Percentiles rank a stretch among this genome's conserved stretches.
These are phyloP conservation scores for Skeletonema costatum DNA, from an alignment of 108 stramenopile species.

Conservation along the genomic window DNA sequence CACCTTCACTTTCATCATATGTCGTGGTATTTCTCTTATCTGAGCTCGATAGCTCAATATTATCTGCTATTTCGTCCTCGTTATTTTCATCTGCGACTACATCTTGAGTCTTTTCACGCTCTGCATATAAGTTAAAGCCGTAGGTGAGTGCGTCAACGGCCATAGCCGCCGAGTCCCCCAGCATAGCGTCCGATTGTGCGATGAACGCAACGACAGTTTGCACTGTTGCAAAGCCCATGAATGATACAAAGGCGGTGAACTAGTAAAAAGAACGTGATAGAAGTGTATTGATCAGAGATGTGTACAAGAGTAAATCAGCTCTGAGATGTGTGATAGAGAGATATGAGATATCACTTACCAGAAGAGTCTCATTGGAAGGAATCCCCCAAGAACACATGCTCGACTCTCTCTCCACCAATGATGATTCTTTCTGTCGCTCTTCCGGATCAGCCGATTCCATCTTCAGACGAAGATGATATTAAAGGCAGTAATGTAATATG, in stretches of 20 bases:
- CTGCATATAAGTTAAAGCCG: conserved; percentile 65
- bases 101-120: conserved; percentile 50
- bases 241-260: conserved; percentile 61
- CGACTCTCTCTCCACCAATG: too few species aligned
- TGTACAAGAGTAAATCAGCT: too few species aligned
- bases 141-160: conserved; percentile 68
- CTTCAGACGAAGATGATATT: too few species aligned
- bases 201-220: conserved; percentile 55
- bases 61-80: conserved; percentile 2
- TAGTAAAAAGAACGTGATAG: not conserved
- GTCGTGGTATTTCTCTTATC: conserved; percentile 8
- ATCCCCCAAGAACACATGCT: too few species aligned
- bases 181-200: conserved; percentile 64
- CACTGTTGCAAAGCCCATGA: conserved; percentile 55
- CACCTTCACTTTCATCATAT: not conserved
- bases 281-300: too few species aligned
- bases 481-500: too few species aligned
- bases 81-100: not conserved
- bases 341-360: conserved; percentile 28
- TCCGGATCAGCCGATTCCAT: too few species aligned
- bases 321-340: too few species aligned
- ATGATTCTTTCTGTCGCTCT: too few species aligned
- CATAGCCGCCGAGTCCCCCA: conserved; percentile 69
- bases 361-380: conserved; percentile 53
- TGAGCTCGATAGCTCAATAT: not conserved